Evolutionary conservation across 306 rosid genomes (phyloP).

Genomic region (Trifolium dubium): DNA sequence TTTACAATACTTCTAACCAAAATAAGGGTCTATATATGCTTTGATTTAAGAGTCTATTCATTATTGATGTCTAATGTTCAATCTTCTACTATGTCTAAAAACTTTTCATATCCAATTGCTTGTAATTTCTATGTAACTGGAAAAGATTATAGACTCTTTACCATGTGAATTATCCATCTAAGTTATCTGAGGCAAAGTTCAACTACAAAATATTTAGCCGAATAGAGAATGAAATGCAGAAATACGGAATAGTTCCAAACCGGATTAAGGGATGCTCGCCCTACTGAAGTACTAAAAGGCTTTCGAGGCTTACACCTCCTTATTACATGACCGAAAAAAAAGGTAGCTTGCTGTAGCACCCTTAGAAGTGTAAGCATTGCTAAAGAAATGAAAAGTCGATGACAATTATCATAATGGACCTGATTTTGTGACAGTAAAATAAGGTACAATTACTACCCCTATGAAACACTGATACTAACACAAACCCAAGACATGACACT

Average conservation of each 20-base stretch:
- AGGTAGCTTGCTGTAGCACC: no score
- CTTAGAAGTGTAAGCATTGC: constrained; percentile 1
- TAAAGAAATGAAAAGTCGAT: constrained; percentile 30
- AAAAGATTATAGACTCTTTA: neutral
- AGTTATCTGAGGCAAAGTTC: constrained; percentile 27
- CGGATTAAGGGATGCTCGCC: no score
- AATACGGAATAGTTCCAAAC: no score
- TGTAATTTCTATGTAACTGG: constrained; percentile 16
- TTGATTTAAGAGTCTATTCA: neutral
- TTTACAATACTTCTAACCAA: constrained; percentile 1
- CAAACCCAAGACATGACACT: neutral
- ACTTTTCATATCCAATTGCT: constrained; percentile 1
- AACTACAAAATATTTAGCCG: neutral
- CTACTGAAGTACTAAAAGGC: no score
- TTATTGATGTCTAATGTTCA: neutral
- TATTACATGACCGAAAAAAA: no score
- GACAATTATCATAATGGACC: neutral
- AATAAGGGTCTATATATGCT: constrained; percentile 9
- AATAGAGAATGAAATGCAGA: no score
- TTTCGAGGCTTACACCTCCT: no score
- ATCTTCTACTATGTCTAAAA: neutral
- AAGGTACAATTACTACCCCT: neutral
- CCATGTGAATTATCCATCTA: constrained; percentile 23
- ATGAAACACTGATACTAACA: neutral
- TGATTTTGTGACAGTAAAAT: neutral